These are phyloP conservation scores for Bryoerythrophyllum caledonicum DNA, from an alignment of 225 moss, liverwort and hornwort species.

Conservation along the genomic window DNA sequence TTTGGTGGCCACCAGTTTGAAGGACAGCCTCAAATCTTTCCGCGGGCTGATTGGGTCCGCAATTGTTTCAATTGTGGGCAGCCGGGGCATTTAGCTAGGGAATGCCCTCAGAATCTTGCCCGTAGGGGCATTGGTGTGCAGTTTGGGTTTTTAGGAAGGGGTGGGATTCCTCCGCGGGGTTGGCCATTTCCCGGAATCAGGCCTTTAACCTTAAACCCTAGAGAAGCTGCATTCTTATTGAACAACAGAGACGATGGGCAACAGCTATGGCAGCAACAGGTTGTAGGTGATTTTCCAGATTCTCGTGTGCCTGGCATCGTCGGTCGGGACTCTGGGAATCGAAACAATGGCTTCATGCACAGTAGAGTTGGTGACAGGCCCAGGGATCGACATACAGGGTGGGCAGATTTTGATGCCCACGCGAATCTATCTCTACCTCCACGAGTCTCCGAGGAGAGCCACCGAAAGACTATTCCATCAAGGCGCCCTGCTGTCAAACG, in stretches of 20 bases:
- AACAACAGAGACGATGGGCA: conserved; percentile 50
- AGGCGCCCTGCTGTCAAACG: conserved; percentile 44
- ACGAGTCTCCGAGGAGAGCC: conserved; percentile 45
- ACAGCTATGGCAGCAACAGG: conserved; percentile 61
- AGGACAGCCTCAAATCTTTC: conserved; percentile 55
- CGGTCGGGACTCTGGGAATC: conserved; percentile 43
- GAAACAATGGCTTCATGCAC: conserved; percentile 42
- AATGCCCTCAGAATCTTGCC: conserved; percentile 36
- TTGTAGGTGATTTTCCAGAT: conserved; percentile 45
- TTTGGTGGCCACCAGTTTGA: conserved; percentile 70
- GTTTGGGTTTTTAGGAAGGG: conserved; percentile 41
- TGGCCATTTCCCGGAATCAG: conserved; percentile 56
- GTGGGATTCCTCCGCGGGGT: conserved; percentile 31
- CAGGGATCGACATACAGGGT: conserved; percentile 54
- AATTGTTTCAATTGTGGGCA: conserved; percentile 67
- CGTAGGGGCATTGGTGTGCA: conserved; percentile 43
- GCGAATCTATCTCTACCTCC: conserved; percentile 35
- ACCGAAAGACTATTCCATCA: conserved; percentile 33
- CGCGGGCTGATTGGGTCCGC: conserved; percentile 56
- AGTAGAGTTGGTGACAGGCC: conserved; percentile 48
- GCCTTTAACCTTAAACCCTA: conserved; percentile 41
- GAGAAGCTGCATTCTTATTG: conserved; percentile 53
- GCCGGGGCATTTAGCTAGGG: conserved; percentile 63
- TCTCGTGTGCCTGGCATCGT: conserved; percentile 39
- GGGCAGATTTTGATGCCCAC: conserved; percentile 51